Conservation (phyloP, 495 filamentous ascomycete genomes). For the Aspergillus baeticus region DNA sequence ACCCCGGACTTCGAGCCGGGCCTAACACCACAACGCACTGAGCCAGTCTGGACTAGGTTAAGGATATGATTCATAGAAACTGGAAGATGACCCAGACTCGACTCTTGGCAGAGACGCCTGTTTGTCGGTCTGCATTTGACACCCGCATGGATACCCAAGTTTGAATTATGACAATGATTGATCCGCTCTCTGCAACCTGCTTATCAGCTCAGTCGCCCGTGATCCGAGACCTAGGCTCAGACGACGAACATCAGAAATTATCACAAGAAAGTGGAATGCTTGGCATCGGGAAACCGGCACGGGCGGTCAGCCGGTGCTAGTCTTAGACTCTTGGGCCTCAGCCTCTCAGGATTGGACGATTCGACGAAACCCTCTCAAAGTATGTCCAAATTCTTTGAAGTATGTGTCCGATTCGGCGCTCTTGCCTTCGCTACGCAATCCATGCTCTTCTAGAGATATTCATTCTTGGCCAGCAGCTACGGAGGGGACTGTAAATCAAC, state of each 20-base stretch:
- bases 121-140: slow-evolving; percentile 4
- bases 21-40: no score
- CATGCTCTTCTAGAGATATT: no score
- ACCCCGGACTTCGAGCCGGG: neutral
- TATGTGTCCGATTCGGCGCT: no score
- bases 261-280: no score
- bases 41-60: neutral
- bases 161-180: neutral
- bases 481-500: neutral
- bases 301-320: neutral
- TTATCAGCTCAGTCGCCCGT: no score
- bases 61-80: no score
- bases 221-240: neutral
- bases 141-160: slow-evolving; percentile 14
- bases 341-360: neutral
- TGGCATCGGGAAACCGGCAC: slow-evolving; percentile 16
- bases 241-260: no score
- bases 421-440: no score
- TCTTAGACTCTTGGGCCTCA: neutral
- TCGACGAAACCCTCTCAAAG: neutral
- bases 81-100: neutral
- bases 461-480: neutral
- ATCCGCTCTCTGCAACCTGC: neutral
- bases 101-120: neutral
- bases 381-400: no score